phyloP scores from a whole-genome alignment of 371 early-diverging fungal genomes.

The Haplosporangium sp. region DNA sequence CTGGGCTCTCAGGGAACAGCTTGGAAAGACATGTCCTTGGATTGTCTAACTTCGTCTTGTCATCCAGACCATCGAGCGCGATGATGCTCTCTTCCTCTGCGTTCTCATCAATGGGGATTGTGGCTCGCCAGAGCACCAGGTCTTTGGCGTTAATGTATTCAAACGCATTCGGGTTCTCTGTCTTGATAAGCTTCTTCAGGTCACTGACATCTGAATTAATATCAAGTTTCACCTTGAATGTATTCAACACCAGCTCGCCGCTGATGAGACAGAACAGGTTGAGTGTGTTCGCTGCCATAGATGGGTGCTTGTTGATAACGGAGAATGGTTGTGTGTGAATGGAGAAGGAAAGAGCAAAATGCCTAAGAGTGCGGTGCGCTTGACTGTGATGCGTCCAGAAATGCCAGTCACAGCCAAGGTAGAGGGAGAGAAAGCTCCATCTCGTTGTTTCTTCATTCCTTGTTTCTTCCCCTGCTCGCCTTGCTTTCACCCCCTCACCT shows the following conservation, averaged over 20 bases:
- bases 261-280: background rate
- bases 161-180: background rate
- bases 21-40: slow-evolving; percentile 17
- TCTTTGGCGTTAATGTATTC: too few relatives aligned
- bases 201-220: background rate
- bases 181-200: slow-evolving; percentile 2
- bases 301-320: slow-evolving; percentile 1
- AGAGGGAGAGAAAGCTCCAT: too few relatives aligned
- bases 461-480: too few relatives aligned
- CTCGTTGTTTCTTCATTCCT: too few relatives aligned
- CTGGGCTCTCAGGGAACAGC: slow-evolving; percentile 10
- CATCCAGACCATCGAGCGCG: background rate
- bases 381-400: too few relatives aligned
- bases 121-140: too few relatives aligned
- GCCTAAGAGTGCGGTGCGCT: too few relatives aligned
- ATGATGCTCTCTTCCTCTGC: background rate
- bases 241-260: background rate
- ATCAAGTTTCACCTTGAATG: background rate
- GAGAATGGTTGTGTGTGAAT: background rate
- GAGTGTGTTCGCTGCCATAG: slow-evolving; percentile 3
- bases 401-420: too few relatives aligned
- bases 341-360: too few relatives aligned
- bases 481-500: too few relatives aligned
- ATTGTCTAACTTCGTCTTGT: slow-evolving; percentile 6
- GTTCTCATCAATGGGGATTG: too few relatives aligned